phyloP scores from a whole-genome alignment of 768 basidiomycete genomes.

The Rhodotorula babjevae region DNA sequence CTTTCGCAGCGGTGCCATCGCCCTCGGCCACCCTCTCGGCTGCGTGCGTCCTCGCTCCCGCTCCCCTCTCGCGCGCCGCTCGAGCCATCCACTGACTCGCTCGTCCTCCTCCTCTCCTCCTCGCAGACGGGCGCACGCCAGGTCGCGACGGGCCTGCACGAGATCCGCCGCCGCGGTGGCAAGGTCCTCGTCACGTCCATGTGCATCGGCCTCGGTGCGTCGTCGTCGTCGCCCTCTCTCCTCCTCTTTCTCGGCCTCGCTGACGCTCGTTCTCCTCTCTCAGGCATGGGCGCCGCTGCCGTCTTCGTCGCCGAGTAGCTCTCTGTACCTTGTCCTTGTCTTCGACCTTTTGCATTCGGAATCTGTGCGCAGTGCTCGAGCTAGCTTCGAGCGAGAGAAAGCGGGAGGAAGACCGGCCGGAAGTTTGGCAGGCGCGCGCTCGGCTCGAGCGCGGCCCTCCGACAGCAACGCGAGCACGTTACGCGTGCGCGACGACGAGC shows the following conservation, averaged over 20 bases:
- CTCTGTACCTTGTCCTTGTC: too few species aligned
- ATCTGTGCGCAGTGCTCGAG: too few species aligned
- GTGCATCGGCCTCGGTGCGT: slow-evolving; percentile 58
- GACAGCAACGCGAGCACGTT: too few species aligned
- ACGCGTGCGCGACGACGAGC: too few species aligned
- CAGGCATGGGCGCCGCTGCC: too few species aligned
- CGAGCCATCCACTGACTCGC: not conserved
- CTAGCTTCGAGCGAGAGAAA: too few species aligned
- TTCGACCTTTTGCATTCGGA: too few species aligned
- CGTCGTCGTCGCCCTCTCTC: not conserved
- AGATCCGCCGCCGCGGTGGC: slow-evolving; percentile 43
- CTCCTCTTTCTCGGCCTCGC: too few species aligned
- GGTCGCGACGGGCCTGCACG: slow-evolving; percentile 71
- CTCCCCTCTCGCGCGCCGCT: not conserved
- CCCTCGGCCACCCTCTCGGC: slow-evolving; percentile 54
- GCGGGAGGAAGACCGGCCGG: too few species aligned
- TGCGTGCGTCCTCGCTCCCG: slow-evolving; percentile 5
- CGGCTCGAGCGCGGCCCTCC: too few species aligned
- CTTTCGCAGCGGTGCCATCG: slow-evolving; percentile 63
- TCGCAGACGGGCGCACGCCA: slow-evolving; percentile 77
- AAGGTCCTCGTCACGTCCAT: slow-evolving; percentile 74
- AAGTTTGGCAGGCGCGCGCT: too few species aligned
- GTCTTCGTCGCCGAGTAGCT: too few species aligned
- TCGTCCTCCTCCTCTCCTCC: not conserved
- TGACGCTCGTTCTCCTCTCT: not conserved